phyloP scores from a whole-genome alignment of 108 stramenopile species.

The Seminavis robusta region DNA sequence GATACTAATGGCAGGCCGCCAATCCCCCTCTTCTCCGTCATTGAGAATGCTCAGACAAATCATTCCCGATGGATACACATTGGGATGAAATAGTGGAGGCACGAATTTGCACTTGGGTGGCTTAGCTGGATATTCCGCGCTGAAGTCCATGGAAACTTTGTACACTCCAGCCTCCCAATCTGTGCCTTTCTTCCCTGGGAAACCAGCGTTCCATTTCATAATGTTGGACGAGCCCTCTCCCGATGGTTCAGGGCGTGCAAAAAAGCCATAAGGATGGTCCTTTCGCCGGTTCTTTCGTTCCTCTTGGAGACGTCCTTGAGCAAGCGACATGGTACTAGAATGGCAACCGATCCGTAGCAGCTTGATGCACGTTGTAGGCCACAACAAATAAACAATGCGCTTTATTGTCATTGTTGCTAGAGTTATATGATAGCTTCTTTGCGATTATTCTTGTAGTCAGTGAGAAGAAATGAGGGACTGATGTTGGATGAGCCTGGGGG shows the following conservation, averaged over 20 bases:
- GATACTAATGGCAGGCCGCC: conserved; percentile 97
- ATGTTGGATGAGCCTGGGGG: too few species aligned
- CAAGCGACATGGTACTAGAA: too few species aligned
- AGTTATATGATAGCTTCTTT: too few species aligned
- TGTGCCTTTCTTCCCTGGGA: conserved; percentile 90
- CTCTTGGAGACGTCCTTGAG: conserved; percentile 55
- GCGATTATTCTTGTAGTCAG: too few species aligned
- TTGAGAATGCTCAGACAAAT: conserved; percentile 97
- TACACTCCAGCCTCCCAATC: conserved; percentile 98
- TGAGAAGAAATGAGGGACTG: too few species aligned
- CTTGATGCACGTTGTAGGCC: too few species aligned
- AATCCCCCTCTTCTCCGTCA: conserved; percentile 98
- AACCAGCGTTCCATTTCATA: conserved; percentile 95
- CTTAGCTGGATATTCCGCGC: conserved; percentile 97
- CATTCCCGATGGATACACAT: conserved; percentile 92
- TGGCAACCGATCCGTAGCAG: too few species aligned
- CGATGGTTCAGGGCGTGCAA: conserved; percentile 82
- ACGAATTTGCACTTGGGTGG: conserved; percentile 93
- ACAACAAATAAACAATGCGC: too few species aligned
- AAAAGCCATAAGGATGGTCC: conserved; percentile 98
- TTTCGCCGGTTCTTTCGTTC: conserved; percentile 93
- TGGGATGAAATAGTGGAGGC: conserved; percentile 58
- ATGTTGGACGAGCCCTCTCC: conserved; percentile 92
- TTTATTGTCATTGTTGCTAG: too few species aligned
- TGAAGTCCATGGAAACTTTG: conserved; percentile 93